A percentile compares a stretch with the other conserved stretches of the same genome.
Conservation (phyloP, 202 grass and related monocot genomes). For the Brachypodium distachyon region DNA sequence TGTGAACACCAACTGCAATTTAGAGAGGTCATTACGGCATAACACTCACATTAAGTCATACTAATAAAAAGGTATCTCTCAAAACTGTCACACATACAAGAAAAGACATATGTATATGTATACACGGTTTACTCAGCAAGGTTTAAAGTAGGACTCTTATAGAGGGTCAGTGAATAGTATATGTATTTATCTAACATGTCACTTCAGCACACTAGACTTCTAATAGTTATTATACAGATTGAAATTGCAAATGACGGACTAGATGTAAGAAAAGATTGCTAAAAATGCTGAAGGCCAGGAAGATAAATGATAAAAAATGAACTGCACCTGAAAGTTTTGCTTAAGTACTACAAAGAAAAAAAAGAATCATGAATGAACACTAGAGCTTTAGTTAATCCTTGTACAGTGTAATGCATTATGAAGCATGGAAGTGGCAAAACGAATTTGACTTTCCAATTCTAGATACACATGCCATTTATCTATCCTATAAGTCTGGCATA, state of each 20-base stretch:
- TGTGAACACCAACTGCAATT: constrained; percentile 86
- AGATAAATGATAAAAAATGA: neutral
- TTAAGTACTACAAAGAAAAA: neutral
- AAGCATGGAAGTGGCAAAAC: neutral
- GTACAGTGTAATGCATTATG: neutral
- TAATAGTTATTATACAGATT: neutral
- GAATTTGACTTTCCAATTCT: neutral
- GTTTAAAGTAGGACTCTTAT: too few relatives aligned
- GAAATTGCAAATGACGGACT: neutral
- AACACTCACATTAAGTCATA: neutral
- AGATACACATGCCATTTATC: neutral
- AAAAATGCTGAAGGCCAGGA: neutral
- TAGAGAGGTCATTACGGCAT: neutral
- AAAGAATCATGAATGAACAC: neutral
- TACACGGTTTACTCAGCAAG: neutral
- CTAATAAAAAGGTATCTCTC: neutral
- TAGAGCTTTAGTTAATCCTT: neutral
- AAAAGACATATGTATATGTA: neutral
- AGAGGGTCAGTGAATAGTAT: neutral
- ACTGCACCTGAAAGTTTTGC: neutral
- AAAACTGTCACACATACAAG: neutral
- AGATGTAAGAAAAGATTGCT: neutral
- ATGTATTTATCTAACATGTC: neutral
- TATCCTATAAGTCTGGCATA: neutral
- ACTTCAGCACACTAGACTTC: neutral